Percentiles rank a stretch among this genome's conserved stretches.
phyloP scores from a whole-genome alignment of 176 grass and related monocot species.

The Areca catechu region DNA sequence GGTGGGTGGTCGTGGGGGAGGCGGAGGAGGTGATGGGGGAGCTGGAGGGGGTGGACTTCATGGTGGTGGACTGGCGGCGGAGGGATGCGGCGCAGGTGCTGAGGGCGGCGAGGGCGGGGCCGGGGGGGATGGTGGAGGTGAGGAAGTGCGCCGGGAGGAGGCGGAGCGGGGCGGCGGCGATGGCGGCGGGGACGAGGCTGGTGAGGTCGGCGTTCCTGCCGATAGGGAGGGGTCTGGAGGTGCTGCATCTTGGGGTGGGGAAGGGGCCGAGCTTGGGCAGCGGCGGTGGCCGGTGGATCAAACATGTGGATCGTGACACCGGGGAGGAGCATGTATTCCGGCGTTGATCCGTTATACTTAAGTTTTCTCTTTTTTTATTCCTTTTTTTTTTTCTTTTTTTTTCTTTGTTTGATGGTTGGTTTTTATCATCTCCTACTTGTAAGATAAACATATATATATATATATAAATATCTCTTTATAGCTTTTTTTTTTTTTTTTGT shows the following conservation, averaged over 20 bases:
- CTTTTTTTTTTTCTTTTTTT: too few species aligned
- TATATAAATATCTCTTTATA: too few species aligned
- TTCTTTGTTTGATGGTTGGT: too few species aligned
- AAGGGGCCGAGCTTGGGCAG: conserved; percentile 48
- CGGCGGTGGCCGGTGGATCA: conserved; percentile 42
- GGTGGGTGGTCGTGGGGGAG: conserved; percentile 21
- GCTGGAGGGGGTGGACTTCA: conserved; percentile 49
- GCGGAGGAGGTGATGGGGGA: conserved; percentile 29
- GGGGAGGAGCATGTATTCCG: conserved; percentile 79
- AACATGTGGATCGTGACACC: conserved; percentile 45
- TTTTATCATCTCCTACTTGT: too few species aligned
- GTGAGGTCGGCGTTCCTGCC: conserved; percentile 61
- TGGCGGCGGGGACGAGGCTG: conserved; percentile 34
- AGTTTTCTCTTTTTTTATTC: too few species aligned
- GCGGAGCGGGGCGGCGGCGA: conserved; percentile 6
- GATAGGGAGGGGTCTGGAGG: conserved; percentile 60
- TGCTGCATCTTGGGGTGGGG: conserved; percentile 70
- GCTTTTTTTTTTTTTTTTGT: too few species aligned
- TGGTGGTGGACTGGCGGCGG: conserved; percentile 50
- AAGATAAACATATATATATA: too few species aligned
- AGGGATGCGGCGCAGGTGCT: conserved; percentile 31
- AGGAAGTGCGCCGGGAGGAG: conserved; percentile 4
- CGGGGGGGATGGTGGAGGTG: conserved; percentile 69
- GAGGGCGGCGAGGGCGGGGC: conserved; percentile 36
- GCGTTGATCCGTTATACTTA: conserved; percentile 8